Conservation (phyloP, 2,329 filamentous ascomycete species). For the Ambrosiella xylebori region DNA sequence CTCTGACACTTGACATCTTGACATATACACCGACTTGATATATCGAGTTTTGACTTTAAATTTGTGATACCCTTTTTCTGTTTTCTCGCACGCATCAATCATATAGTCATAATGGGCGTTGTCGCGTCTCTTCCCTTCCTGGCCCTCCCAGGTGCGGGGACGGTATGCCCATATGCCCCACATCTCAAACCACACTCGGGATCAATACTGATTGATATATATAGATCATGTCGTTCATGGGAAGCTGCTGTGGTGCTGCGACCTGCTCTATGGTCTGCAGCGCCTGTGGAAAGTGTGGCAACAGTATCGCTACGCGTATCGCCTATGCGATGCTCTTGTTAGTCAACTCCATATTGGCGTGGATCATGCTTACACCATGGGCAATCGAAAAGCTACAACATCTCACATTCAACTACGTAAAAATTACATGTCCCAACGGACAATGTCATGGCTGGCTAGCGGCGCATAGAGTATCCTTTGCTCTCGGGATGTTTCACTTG, state of each 20-base stretch:
- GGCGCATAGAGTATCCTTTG: constrained; percentile 95
- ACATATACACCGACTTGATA: too few species aligned
- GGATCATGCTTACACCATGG: constrained; percentile 99
- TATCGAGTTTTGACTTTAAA: too few species aligned
- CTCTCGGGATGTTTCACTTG: constrained; percentile 83
- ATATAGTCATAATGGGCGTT: constrained; percentile 55
- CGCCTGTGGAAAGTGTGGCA: constrained; percentile 90
- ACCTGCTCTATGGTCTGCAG: constrained; percentile 93
- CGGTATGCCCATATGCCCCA: constrained; percentile 37
- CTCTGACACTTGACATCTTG: too few species aligned
- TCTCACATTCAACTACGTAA: constrained; percentile 86
- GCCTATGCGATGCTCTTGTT: constrained; percentile 89
- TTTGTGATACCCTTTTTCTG: background rate
- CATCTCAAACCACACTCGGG: background rate
- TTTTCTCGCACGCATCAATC: constrained; percentile 1
- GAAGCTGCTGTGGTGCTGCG: constrained; percentile 89
- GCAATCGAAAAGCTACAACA: constrained; percentile 90
- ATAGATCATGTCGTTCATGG: constrained; percentile 59
- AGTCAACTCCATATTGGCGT: constrained; percentile 89
- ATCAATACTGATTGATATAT: background rate
- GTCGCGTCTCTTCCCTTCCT: constrained; percentile 78
- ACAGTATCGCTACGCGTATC: constrained; percentile 93
- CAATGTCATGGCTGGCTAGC: constrained; percentile 92
- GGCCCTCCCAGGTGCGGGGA: constrained; percentile 69
- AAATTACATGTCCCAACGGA: constrained; percentile 78